These are phyloP conservation scores for Striga hermonthica DNA, from an alignment of 305 asterid species.

Conservation along the genomic window DNA sequence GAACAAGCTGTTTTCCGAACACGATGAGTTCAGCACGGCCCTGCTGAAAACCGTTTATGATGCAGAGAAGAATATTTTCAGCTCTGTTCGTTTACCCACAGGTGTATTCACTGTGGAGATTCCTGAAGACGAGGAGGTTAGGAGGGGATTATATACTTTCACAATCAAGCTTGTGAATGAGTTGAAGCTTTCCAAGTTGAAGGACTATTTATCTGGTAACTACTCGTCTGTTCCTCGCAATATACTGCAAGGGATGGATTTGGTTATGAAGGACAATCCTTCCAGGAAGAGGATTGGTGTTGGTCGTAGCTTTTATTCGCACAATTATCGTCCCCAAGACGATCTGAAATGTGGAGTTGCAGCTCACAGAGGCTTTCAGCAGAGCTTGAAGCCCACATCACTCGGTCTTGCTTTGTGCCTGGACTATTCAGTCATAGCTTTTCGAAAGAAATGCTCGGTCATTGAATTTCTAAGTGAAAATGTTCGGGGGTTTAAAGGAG, in stretches of 20 bases:
- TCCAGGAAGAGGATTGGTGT: slow-evolving; percentile 32
- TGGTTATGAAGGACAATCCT: slow-evolving; percentile 72
- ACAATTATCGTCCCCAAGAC: slow-evolving; percentile 8
- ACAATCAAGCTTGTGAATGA: slow-evolving; percentile 44
- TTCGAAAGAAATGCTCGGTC: slow-evolving; percentile 47
- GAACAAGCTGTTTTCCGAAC: slow-evolving; percentile 39
- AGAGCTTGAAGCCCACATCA: slow-evolving; percentile 56
- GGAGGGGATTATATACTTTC: slow-evolving; percentile 35
- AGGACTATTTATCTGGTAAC: slow-evolving; percentile 45
- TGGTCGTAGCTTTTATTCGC: slow-evolving; percentile 46
- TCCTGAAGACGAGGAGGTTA: slow-evolving; percentile 43
- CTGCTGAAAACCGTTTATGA: slow-evolving; percentile 47
- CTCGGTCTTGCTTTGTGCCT: slow-evolving; percentile 55
- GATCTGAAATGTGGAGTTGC: slow-evolving; percentile 48
- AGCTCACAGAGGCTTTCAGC: slow-evolving; percentile 53
- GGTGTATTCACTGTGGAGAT: slow-evolving; percentile 40
- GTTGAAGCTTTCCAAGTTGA: slow-evolving; percentile 43
- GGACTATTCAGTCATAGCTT: slow-evolving; percentile 51
- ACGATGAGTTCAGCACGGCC: slow-evolving; percentile 32
- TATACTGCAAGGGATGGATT: slow-evolving; percentile 57
- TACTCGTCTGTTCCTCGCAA: slow-evolving; percentile 48
- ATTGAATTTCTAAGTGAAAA: slow-evolving; percentile 44
- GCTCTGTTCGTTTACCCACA: slow-evolving; percentile 45
- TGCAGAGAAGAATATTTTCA: slow-evolving; percentile 66
- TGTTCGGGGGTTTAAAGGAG: slow-evolving; percentile 27